phyloP scores from a whole-genome alignment of 2,329 filamentous ascomycete genomes.

The Alternaria rosae region DNA sequence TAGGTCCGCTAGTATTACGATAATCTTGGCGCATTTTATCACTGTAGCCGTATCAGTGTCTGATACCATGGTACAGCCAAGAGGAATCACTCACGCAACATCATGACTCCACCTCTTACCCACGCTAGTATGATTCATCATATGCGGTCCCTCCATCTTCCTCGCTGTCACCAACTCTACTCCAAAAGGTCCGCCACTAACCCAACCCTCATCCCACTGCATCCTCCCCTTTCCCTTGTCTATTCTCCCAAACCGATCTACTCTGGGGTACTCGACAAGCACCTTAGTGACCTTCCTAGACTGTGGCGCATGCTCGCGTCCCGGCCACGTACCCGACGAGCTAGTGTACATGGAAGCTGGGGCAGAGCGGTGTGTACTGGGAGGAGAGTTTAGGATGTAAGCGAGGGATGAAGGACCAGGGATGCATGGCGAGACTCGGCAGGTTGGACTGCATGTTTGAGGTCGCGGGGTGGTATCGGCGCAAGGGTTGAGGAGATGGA shows the following conservation, averaged over 20 bases:
- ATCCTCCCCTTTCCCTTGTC: not conserved
- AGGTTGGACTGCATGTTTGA: not conserved
- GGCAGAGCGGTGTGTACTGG: not conserved
- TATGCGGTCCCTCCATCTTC: not conserved
- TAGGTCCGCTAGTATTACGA: not conserved
- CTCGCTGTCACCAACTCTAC: not conserved
- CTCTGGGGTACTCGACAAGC: not conserved
- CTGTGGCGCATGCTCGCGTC: not conserved
- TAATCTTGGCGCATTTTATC: not conserved
- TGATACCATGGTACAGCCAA: not conserved
- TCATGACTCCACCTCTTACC: slow-evolving; percentile 1
- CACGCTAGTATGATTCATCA: not conserved
- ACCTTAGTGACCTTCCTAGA: not conserved
- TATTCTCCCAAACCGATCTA: not conserved
- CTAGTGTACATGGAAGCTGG: not conserved
- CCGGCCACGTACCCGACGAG: not conserved
- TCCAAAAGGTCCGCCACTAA: not conserved
- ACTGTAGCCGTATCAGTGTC: not conserved
- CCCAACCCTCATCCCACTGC: not conserved
- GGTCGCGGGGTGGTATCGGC: not conserved
- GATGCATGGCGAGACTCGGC: not conserved
- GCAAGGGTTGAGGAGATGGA: not conserved
- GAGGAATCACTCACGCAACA: not conserved
- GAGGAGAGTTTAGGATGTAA: not conserved
- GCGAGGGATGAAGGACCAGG: not conserved